Conservation (phyloP, 805 yeast species). For the Barnettozyma salicaria region DNA sequence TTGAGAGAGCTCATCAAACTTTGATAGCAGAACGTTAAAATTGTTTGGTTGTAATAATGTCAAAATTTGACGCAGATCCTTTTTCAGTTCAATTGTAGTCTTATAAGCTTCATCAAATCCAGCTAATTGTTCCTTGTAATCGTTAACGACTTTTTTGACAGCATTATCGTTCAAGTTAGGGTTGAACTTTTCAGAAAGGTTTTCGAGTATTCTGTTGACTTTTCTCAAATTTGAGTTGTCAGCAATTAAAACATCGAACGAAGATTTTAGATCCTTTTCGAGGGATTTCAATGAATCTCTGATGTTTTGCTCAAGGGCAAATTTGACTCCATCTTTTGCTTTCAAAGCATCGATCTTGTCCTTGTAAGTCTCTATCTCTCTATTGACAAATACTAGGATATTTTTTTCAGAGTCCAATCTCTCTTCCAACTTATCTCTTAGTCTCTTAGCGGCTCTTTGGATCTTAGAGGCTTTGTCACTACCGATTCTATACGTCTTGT, state of each 20-base stretch:
- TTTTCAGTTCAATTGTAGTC: not conserved
- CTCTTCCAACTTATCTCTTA: slow-evolving; percentile 25
- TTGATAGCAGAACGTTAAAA: not conserved
- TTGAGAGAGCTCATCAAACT: slow-evolving; percentile 2
- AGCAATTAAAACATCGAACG: slow-evolving; percentile 19
- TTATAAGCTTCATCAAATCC: slow-evolving; percentile 9
- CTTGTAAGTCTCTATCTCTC: slow-evolving; percentile 8
- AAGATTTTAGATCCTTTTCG: slow-evolving; percentile 15
- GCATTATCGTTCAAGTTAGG: slow-evolving; percentile 84
- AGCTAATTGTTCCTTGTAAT: slow-evolving; percentile 24
- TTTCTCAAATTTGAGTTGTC: slow-evolving; percentile 21
- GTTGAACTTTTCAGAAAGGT: slow-evolving; percentile 56
- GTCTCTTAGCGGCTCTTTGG: slow-evolving; percentile 19
- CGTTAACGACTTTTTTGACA: slow-evolving; percentile 64
- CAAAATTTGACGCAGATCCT: not conserved
- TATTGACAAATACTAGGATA: slow-evolving; percentile 7
- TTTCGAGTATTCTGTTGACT: slow-evolving; percentile 35
- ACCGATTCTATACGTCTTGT: slow-evolving; percentile 17
- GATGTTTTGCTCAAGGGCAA: slow-evolving; percentile 8
- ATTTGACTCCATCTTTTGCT: not conserved
- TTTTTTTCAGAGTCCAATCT: slow-evolving; percentile 18
- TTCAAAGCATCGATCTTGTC: slow-evolving; percentile 2
- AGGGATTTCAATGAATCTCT: slow-evolving; percentile 4
- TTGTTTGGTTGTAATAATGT: slow-evolving; percentile 3
- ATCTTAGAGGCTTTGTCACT: slow-evolving; percentile 16